Conservation (phyloP, 495 filamentous ascomycete species). For the Aspergillus baeticus region DNA sequence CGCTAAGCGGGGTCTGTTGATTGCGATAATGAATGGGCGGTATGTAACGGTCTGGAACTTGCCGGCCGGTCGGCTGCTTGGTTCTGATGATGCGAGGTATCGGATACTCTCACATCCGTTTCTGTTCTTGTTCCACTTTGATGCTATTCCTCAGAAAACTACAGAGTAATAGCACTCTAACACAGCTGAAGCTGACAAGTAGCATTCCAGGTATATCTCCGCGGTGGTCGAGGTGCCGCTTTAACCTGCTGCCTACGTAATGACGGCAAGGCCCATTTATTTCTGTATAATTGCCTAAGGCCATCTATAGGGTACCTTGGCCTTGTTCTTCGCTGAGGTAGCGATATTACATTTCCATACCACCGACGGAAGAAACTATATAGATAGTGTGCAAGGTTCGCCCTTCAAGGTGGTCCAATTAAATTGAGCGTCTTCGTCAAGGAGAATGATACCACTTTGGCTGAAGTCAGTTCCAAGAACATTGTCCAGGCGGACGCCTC, state of each 20-base stretch:
- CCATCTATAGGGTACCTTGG: too few species aligned
- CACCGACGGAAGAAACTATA: too few species aligned
- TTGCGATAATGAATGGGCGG: not conserved
- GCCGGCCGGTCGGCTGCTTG: not conserved
- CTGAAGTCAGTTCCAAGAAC: too few species aligned
- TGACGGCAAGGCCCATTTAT: not conserved
- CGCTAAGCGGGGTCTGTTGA: conserved; percentile 7
- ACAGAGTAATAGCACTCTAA: not conserved
- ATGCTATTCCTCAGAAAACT: not conserved
- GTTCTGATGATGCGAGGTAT: not conserved
- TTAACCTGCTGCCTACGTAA: conserved; percentile 1
- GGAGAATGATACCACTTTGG: too few species aligned
- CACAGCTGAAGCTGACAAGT: too few species aligned
- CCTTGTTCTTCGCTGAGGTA: too few species aligned
- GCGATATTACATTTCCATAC: too few species aligned
- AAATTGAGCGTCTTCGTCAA: too few species aligned
- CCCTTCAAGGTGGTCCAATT: too few species aligned
- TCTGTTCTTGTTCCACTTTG: not conserved
- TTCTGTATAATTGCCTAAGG: not conserved
- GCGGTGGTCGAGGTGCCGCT: not conserved
- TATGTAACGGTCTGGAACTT: conserved; percentile 1
- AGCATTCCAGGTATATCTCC: not conserved
- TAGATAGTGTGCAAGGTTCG: too few species aligned
- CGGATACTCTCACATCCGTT: not conserved
- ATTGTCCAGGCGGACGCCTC: too few species aligned